A percentile compares a stretch with the other conserved stretches of the same genome.
Evolutionary conservation across 768 basidiomycete genomes (phyloP).

Genomic region (Exidia glandulosa): DNA sequence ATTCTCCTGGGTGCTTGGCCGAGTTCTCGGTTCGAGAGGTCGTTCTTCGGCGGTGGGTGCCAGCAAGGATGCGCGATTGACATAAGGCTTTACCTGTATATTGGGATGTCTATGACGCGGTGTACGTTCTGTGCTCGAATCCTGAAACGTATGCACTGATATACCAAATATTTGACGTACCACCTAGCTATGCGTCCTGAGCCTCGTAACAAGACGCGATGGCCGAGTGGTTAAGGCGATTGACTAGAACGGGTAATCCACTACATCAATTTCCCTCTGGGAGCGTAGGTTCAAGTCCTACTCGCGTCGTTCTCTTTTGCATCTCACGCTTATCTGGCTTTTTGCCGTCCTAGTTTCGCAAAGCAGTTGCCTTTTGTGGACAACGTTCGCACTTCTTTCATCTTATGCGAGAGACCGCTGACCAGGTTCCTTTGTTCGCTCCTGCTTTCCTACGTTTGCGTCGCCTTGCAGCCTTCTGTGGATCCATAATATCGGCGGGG

Average conservation of each 20-base stretch:
- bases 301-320: not conserved
- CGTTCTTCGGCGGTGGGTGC: conserved; percentile 72
- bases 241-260: not conserved
- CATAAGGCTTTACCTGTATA: no score
- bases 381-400: no score
- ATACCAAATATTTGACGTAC: not conserved
- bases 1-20: conserved; percentile 62
- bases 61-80: conserved; percentile 86
- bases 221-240: not conserved
- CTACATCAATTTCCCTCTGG: not conserved
- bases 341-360: no score
- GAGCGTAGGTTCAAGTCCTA: not conserved
- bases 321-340: no score
- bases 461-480: no score
- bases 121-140: not conserved
- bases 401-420: no score
- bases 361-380: no score
- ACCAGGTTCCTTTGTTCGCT: no score
- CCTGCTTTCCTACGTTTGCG: no score
- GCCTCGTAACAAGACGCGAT: no score
- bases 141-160: not conserved
- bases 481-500: no score
- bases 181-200: not conserved
- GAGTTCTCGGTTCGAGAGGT: conserved; percentile 81
- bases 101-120: not conserved